Evolutionary conservation across 371 early-diverging fungal species (phyloP).

Genomic region (Vairimorpha apis): DNA sequence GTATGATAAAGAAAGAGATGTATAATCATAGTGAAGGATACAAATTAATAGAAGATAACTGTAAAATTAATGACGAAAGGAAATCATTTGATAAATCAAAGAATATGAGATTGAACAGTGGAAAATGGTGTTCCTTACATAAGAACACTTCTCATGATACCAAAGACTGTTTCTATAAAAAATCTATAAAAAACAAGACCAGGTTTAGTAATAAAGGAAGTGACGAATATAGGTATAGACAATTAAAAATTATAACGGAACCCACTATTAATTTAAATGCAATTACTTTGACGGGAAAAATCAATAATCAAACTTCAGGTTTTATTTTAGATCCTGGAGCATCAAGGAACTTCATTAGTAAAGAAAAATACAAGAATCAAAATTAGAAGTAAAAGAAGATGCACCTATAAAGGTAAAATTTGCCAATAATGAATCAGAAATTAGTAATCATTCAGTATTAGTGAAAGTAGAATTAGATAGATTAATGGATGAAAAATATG

Average conservation of each 20-base stretch:
- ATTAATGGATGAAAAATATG: not conserved
- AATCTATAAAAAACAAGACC: not conserved
- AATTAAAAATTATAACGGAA: no score
- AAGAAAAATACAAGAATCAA: not conserved
- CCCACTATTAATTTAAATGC: not conserved
- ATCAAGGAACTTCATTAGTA: constrained; percentile 7
- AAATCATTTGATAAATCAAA: no score
- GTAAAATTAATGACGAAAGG: not conserved
- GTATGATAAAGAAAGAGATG: not conserved
- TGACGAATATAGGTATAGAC: no score
- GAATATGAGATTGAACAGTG: not conserved
- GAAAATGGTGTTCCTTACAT: not conserved
- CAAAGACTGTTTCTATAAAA: not conserved
- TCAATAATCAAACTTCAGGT: not conserved
- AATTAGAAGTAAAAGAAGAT: not conserved
- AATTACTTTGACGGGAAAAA: not conserved
- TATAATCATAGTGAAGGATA: not conserved
- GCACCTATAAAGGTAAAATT: not conserved
- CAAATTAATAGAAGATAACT: not conserved
- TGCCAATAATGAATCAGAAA: not conserved
- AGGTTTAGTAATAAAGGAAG: not conserved
- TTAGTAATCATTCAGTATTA: not conserved
- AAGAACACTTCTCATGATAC: not conserved
- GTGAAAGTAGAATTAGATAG: not conserved
- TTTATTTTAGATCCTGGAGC: not conserved